phyloP scores from a whole-genome alignment of 768 basidiomycete species.

The Melanogaster broomeanus region DNA sequence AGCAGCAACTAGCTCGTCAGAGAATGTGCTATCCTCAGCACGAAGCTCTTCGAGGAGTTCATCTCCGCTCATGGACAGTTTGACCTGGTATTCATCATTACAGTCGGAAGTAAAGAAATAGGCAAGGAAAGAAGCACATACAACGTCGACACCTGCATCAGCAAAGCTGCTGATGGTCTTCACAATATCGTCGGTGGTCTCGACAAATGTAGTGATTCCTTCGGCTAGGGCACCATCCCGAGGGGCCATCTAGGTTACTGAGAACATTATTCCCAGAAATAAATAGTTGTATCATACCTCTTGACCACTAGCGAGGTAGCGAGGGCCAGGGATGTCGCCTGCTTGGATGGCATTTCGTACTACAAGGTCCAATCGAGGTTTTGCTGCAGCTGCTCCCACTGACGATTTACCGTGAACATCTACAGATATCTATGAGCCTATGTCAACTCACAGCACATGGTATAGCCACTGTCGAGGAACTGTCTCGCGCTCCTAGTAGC shows the following conservation, averaged over 20 bases:
- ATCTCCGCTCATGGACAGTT: constrained; percentile 39
- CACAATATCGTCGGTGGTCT: constrained; percentile 31
- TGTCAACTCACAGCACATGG: constrained; percentile 34
- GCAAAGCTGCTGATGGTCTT: constrained; percentile 24
- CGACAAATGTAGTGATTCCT: constrained; percentile 35
- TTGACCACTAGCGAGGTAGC: constrained; percentile 36
- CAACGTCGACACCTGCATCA: constrained; percentile 23
- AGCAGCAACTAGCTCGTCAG: constrained; percentile 35
- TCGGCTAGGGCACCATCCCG: constrained; percentile 30
- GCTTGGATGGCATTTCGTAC: constrained; percentile 36
- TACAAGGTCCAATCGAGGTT: constrained; percentile 32
- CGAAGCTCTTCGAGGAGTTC: constrained; percentile 36
- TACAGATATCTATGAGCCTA: background rate
- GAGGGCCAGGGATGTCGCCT: constrained; percentile 36
- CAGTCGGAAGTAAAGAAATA: background rate
- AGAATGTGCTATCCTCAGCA: constrained; percentile 37
- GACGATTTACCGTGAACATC: background rate
- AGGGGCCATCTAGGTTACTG: constrained; percentile 28
- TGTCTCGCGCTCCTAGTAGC: constrained; percentile 31
- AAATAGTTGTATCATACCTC: constrained; percentile 23
- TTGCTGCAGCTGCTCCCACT: constrained; percentile 40
- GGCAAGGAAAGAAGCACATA: constrained; percentile 3
- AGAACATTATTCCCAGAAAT: background rate
- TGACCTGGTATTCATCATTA: constrained; percentile 21
- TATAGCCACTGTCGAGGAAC: constrained; percentile 39